phyloP scores from a whole-genome alignment of 164 flowering plant genomes.

The Liriodendron chinense region DNA sequence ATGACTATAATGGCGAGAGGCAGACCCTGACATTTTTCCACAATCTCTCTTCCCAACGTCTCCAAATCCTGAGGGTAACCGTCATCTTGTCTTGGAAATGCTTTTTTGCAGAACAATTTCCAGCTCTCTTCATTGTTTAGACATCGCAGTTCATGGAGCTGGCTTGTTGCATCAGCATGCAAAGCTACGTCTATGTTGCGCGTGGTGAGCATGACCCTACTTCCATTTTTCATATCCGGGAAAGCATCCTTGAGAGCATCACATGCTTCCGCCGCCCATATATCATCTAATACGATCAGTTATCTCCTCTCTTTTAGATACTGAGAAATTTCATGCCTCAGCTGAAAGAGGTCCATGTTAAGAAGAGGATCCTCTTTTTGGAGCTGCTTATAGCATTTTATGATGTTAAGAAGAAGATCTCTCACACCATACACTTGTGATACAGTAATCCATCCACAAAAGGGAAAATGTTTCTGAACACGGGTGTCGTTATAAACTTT shows the following conservation, averaged over 20 bases:
- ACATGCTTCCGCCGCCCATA: slow-evolving; percentile 47
- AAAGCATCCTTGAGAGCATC: slow-evolving; percentile 27
- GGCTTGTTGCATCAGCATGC: neutral
- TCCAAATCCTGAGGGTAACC: neutral
- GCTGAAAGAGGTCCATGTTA: slow-evolving; percentile 20
- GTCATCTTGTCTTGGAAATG: neutral
- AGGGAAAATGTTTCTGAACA: slow-evolving; percentile 21
- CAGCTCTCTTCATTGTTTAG: neutral
- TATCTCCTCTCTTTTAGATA: slow-evolving; percentile 39
- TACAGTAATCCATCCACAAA: slow-evolving; percentile 50
- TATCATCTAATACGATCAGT: slow-evolving; percentile 51
- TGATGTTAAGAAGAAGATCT: neutral
- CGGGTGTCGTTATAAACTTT: slow-evolving; percentile 29
- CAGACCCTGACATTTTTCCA: neutral
- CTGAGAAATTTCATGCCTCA: slow-evolving; percentile 34
- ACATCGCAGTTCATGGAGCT: neutral
- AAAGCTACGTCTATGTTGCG: slow-evolving; percentile 30
- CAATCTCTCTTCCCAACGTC: neutral
- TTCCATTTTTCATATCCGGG: slow-evolving; percentile 33
- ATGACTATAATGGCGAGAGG: neutral
- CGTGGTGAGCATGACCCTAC: slow-evolving; percentile 43
- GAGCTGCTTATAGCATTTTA: neutral
- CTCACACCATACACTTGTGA: slow-evolving; percentile 26
- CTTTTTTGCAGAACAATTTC: neutral
- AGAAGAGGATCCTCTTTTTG: slow-evolving; percentile 23